Evolutionary conservation across 495 filamentous ascomycete genomes (phyloP), one percentile per base, ranked within the genome.

Genomic region (Penicillium desertorum): DNA sequence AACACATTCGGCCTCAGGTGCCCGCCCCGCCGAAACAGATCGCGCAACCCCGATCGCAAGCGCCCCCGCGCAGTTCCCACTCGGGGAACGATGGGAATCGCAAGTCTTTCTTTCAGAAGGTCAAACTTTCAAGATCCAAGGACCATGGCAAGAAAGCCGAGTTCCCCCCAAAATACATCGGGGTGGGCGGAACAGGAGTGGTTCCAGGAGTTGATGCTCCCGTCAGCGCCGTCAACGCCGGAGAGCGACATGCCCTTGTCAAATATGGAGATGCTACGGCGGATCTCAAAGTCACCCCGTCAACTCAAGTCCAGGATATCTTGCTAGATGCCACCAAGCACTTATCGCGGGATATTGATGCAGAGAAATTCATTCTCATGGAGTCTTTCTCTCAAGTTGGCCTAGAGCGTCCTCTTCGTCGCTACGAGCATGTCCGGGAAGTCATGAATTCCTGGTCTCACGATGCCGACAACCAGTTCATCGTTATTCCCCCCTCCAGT

Each of bases 371-470:
- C 39, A 79, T 94, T 16, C 61, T 97, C 2, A 69, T 92, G 34
- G 94, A 98, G 69, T 83, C 80, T 1, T 97, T 89, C 65, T 70
- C 74, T 19, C 79, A 83, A 37, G 73, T 93, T 1, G 91, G 91
- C n/a, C 77, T 98, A 4, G 88, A 95, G 65, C 84, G 94, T 45
- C 86, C 89, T 4, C 69, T 98, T 23, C 89, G 94, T 12, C 85
- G 82, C 8, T 97, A 96, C 68, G 94, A 98, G 74, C 84, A 82
- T 58, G 79, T 98, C 25, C 83, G 91, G 36, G 91, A 96, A 70
- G 83, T 96, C 25, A 79, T 97, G 81, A 95, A 93, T 68, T 94
- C 91, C 4, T 98, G 94, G 94, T 85, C 93, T 34, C 72, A 78
- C 16, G 92, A 96, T 67, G 75, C 77, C 1, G 82, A 88, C 59